Evolutionary conservation across 352 stramenopile species (phyloP), one percentile per base, ranked within the genome.

Genomic region (Phytophthora pistaciae): DNA sequence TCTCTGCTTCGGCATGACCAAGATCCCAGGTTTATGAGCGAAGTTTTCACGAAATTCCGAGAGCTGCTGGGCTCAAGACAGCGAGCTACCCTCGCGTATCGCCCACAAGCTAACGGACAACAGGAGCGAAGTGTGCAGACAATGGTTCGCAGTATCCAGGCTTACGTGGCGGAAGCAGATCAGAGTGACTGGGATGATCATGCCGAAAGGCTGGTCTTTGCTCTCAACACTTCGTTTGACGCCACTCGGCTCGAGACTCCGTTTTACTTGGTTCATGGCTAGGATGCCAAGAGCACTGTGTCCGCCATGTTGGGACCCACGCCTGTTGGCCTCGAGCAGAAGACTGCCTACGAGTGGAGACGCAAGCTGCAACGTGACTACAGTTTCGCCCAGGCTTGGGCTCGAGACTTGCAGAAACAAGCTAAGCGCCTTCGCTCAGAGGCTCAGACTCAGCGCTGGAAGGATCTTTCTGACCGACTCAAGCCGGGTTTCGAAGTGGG

Each of bases 131-230:
- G 25, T 0, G 57, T 64, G 4, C 57, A 64, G 16, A 56, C 42
- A 1, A 40, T 62, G 4, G 21, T 62, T 1, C 8, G 56, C 4
- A 16, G 9, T 8, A n/a, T 54, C 4, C 33, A 11, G 3, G 56
- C 36, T 8, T 62, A 63, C n/a, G 16, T 55, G 6, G 25, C 38
- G 3, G 40, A 38, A 18, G 9, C 13, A 5, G 56, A 62, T 16
- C 56, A 62, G 56, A 53, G n/a, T 25, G 56, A 62, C 23, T 44
- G 56, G 36, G 33, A 62, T 21, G 56, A 62, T 1, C 38, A 53
- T 23, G 56, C 14, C 1, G 40, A 62, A 14, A 53, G 16, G 11
- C 3, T 64, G 25, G 54, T 46, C 25, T 64, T 40, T 16, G 38
- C 38, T n/a, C 3, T 44, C 3, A 44, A 44, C 38, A 44, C 13